A percentile compares a stretch with the other conserved stretches of the same genome.
These are phyloP conservation scores for Theobroma grandiflorum DNA, from an alignment of 441 rosid genomes.

Conservation along the genomic window DNA sequence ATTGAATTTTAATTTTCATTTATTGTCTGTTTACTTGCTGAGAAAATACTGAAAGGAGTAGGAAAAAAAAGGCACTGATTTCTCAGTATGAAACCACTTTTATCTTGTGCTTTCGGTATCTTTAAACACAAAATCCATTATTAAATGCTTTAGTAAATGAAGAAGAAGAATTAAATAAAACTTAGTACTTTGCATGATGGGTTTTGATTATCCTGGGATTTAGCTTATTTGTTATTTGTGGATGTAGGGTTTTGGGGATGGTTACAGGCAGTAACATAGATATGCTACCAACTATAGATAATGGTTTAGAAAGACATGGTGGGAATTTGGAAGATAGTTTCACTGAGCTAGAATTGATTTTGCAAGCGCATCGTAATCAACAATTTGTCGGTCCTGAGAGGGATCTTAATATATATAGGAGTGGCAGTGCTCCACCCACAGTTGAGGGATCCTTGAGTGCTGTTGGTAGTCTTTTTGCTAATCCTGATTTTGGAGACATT, in stretches of 20 bases:
- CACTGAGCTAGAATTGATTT: conserved; percentile 72
- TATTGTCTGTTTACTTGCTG: conserved; percentile 27
- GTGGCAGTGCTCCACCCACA: conserved; percentile 98
- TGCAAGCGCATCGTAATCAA: conserved; percentile 58
- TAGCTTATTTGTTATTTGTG: background rate
- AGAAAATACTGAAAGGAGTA: background rate
- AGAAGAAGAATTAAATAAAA: background rate
- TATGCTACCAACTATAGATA: conserved; percentile 57
- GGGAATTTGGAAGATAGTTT: conserved; percentile 65
- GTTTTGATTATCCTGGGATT: background rate
- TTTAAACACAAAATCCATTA: background rate
- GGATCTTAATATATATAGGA: conserved; percentile 62
- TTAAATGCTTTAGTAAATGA: background rate
- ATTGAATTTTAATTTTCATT: background rate
- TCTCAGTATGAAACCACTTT: background rate
- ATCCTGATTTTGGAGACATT: conserved; percentile 52
- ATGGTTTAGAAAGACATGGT: conserved; percentile 53
- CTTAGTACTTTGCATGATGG: background rate
- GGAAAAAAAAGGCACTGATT: background rate
- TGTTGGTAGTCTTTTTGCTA: conserved; percentile 67
- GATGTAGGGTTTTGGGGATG: conserved; percentile 45
- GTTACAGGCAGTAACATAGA: conserved; percentile 63
- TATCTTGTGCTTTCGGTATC: background rate
- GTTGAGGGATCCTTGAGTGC: conserved; percentile 89
- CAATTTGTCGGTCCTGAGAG: conserved; percentile 56